phyloP scores from a whole-genome alignment of 208 protist genomes.

The Acanthamoeba royreba region DNA sequence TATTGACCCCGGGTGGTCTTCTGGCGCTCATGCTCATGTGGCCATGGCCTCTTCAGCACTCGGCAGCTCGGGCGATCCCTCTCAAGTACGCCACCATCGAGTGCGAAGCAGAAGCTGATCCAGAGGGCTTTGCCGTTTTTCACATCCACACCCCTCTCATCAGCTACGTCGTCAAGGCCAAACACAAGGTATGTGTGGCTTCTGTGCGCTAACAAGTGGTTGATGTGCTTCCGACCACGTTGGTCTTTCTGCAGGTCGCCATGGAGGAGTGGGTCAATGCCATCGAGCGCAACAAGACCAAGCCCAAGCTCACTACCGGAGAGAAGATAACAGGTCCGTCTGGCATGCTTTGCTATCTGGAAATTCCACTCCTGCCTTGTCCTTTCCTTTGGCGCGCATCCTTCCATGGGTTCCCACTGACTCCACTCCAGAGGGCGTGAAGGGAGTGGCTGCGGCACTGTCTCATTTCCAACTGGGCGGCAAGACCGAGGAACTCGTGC shows the following conservation, averaged over 20 bases:
- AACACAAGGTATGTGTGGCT: not conserved
- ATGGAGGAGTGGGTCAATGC: conserved; percentile 30
- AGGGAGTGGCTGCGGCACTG: not conserved
- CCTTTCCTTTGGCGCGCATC: not conserved
- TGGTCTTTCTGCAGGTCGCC: not conserved
- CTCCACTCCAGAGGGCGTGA: not conserved
- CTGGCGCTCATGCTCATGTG: not conserved
- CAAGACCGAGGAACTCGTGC: not conserved
- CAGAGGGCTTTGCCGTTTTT: not conserved
- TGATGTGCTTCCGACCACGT: not conserved
- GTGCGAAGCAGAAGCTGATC: not conserved
- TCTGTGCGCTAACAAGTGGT: not conserved
- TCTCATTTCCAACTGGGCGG: not conserved
- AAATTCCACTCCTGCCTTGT: not conserved
- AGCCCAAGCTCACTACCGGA: not conserved
- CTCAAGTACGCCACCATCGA: not conserved
- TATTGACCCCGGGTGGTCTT: not conserved
- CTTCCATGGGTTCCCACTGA: not conserved
- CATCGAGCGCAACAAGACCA: conserved; percentile 21
- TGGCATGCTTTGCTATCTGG: not conserved
- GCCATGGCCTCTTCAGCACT: not conserved
- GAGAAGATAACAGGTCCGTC: not conserved
- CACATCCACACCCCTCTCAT: not conserved
- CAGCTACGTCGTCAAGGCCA: not conserved
- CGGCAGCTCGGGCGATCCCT: not conserved